phyloP scores from a whole-genome alignment of 495 filamentous ascomycete species.

The Aspergillus baeticus region DNA sequence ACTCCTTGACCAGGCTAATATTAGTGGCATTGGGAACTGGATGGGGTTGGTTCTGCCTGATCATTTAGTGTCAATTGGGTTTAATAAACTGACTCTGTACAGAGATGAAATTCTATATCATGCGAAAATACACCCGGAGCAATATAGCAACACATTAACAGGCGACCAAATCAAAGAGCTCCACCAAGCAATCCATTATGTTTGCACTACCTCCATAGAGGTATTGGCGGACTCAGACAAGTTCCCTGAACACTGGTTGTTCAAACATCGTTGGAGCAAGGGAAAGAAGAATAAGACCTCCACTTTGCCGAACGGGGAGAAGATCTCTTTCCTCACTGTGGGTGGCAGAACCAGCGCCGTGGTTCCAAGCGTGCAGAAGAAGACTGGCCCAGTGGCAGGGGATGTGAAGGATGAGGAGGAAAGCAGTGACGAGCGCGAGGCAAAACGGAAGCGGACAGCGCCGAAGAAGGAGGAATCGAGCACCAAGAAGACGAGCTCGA shows the following conservation, averaged over 20 bases:
- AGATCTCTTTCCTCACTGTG: conserved; percentile 79
- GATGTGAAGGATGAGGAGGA: conserved; percentile 29
- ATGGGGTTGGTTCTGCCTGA: conserved; percentile 60
- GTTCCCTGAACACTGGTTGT: conserved; percentile 90
- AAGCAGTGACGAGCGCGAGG: conserved; percentile 20
- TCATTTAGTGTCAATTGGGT: not conserved
- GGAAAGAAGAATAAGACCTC: conserved; percentile 71
- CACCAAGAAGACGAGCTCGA: conserved; percentile 22
- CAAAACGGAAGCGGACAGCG: conserved; percentile 39
- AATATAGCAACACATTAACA: conserved; percentile 80
- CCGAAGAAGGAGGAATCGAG: conserved; percentile 30
- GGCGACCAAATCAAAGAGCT: conserved; percentile 69
- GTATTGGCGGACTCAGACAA: conserved; percentile 75
- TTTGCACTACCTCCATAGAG: conserved; percentile 77
- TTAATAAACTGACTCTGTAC: conserved; percentile 14
- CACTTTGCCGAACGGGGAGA: conserved; percentile 77
- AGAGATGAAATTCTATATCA: conserved; percentile 89
- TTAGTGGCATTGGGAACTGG: conserved; percentile 96
- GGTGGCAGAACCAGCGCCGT: conserved; percentile 87
- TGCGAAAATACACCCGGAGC: conserved; percentile 84
- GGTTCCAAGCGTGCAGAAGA: conserved; percentile 83
- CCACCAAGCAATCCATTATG: conserved; percentile 69
- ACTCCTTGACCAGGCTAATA: conserved; percentile 81
- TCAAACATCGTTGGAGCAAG: conserved; percentile 88
- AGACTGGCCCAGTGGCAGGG: conserved; percentile 54